Percentiles rank a stretch among this genome's conserved stretches.
These are phyloP conservation scores for Diaporthe sp. DNA, from an alignment of 2,329 filamentous ascomycete genomes.

Conservation along the genomic window DNA sequence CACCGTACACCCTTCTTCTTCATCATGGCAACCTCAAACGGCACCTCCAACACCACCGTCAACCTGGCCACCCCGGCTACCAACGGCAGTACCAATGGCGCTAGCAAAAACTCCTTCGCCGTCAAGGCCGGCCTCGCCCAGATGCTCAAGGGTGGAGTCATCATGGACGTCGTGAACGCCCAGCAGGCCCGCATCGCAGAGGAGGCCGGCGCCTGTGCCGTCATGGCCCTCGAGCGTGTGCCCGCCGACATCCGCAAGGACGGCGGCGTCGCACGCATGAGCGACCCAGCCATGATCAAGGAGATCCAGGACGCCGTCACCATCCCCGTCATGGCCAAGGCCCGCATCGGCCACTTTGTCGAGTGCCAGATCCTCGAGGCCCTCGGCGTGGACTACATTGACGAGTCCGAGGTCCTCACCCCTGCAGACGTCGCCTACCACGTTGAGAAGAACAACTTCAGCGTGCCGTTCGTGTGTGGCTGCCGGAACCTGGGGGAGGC, in stretches of 20 bases:
- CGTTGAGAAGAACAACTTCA: slow-evolving; percentile 88
- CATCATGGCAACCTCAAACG: slow-evolving; percentile 45
- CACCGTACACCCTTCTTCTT: background rate
- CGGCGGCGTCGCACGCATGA: slow-evolving; percentile 97
- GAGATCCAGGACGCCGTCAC: slow-evolving; percentile 96
- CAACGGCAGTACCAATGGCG: slow-evolving; percentile 43
- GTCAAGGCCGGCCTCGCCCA: slow-evolving; percentile 96
- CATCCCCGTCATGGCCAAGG: slow-evolving; percentile 99
- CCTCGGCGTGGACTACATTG: slow-evolving; percentile 96
- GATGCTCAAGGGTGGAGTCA: slow-evolving; percentile 99
- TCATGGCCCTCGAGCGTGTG: slow-evolving; percentile 98
- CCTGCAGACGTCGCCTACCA: slow-evolving; percentile 92
- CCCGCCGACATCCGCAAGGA: slow-evolving; percentile 94
- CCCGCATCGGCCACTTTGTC: slow-evolving; percentile 96
- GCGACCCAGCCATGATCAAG: slow-evolving; percentile 92
- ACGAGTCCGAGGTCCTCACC: slow-evolving; percentile 97
- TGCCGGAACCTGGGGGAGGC: slow-evolving; percentile 96
- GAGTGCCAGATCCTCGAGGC: slow-evolving; percentile 98
- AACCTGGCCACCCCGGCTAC: slow-evolving; percentile 40
- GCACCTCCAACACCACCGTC: slow-evolving; percentile 38
- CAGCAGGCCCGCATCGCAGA: slow-evolving; percentile 97
- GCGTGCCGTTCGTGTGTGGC: slow-evolving; percentile 93
- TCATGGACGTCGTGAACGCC: slow-evolving; percentile 98
- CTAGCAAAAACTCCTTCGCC: slow-evolving; percentile 74
- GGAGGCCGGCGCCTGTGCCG: slow-evolving; percentile 93